Percentiles rank a stretch among this genome's conserved stretches.
These are phyloP conservation scores for Colletotrichum sp. DNA, from an alignment of 2,329 filamentous ascomycete species.

Conservation along the genomic window DNA sequence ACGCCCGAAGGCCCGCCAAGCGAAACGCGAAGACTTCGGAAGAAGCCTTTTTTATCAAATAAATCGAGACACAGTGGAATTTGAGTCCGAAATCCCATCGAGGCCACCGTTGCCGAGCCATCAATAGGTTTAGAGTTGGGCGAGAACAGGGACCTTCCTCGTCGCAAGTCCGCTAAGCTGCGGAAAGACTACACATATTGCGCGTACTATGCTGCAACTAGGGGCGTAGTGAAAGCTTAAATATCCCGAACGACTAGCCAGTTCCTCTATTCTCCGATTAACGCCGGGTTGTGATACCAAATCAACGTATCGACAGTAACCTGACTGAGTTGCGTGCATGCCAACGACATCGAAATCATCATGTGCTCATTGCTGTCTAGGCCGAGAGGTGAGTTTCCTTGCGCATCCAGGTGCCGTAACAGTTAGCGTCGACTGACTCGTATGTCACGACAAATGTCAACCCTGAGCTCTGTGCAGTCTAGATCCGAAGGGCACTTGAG, in stretches of 20 bases:
- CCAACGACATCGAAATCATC: accelerated
- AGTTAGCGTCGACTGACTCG: neutral
- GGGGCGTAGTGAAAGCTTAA: neutral
- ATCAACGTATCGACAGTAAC: neutral
- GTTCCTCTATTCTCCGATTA: neutral
- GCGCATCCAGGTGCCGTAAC: neutral
- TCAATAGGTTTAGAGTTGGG: neutral
- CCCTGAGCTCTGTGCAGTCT: too few relatives aligned
- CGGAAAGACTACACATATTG: neutral
- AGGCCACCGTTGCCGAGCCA: neutral
- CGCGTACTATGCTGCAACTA: neutral
- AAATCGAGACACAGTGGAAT: neutral
- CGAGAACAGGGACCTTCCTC: neutral
- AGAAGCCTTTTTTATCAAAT: neutral
- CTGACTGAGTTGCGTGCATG: neutral
- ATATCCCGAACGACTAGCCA: neutral
- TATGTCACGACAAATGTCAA: neutral
- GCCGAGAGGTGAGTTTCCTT: neutral
- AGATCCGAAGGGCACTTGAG: neutral
- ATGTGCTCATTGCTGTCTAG: neutral
- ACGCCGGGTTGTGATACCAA: neutral
- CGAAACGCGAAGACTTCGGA: neutral
- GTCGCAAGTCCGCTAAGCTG: neutral
- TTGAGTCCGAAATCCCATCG: neutral
- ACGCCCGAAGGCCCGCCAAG: neutral